Evolutionary conservation across 352 stramenopile genomes (phyloP), one percentile per base, ranked within the genome.

Genomic region (Phytophthora sp.): DNA sequence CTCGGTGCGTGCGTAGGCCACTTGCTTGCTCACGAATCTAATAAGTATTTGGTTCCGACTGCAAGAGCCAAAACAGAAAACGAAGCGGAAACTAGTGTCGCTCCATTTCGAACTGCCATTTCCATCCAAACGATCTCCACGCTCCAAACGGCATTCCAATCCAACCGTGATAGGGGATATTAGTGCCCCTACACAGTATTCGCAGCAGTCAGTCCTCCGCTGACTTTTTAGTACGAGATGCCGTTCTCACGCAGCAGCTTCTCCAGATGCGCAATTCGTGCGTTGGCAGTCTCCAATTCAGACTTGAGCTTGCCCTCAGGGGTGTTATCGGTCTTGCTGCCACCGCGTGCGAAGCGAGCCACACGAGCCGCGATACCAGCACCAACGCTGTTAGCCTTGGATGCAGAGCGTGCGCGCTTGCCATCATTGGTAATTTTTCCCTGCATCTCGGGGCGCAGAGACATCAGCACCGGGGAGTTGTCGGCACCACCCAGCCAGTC

Each of bases 401-500:
- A 78, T 24, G 62, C 62, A 66, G 69, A 79, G 37, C 79, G 81
- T 27, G 82, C 66, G 44, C 85, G 85, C 76, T 94, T 94, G 49
- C 87, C 87, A 64, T 92, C 82, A 39, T 89, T 90, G 57, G 87
- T 95, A 62, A 95, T 91, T 61, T 94, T 92, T 41, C 87, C 87
- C 56, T 90, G 87, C 63, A 74, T 62, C 38, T 92, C 84, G 8
- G 97, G 97, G 66, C 98, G 89, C 41, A 99, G 76, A 53, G 87
- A 95, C 79, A 98, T 98, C 35, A 95, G 77, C 23, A 95, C 79
- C 4, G 97, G 97, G 12, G 79, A 76, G 72, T 98, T 99, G 49
- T 98, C 95, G 6, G 90, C 93, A 62, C 97, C 98, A 27, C 78
- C 82, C 31, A 98, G 30, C 97, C 97, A 99, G 62, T 99, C 94